Evolutionary conservation across 164 flowering plant species (phyloP).

Genomic region (Magnolia sinica): DNA sequence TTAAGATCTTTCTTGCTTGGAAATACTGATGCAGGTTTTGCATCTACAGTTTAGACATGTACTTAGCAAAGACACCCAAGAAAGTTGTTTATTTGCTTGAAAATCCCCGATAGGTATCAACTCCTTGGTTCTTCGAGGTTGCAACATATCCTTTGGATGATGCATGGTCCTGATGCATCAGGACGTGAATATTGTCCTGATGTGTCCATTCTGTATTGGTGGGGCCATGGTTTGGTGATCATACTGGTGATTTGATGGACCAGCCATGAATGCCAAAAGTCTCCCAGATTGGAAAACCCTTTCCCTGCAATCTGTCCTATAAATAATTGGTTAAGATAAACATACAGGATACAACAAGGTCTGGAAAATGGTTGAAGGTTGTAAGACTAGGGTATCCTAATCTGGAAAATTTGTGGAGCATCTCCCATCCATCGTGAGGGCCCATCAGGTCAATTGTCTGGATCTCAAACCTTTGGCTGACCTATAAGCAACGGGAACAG

Average conservation of each 20-base stretch:
- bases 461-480: background rate
- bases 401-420: background rate
- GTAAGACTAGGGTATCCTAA: background rate
- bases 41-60: slow-evolving; percentile 1
- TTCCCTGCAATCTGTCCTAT: background rate
- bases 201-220: background rate
- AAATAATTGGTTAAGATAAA: background rate
- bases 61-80: background rate
- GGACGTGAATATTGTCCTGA: background rate
- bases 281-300: background rate
- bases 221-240: background rate
- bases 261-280: background rate
- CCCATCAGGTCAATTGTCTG: background rate
- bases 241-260: background rate
- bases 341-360: background rate
- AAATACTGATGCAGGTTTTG: slow-evolving; percentile 1
- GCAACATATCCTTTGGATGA: background rate
- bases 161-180: background rate
- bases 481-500: background rate
- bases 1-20: slow-evolving; percentile 10
- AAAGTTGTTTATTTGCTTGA: background rate
- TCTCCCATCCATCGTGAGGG: background rate
- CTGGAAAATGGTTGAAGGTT: background rate
- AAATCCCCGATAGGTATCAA: too few relatives aligned
- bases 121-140: too few relatives aligned